A percentile compares a stretch with the other conserved stretches of the same genome.
Conservation (phyloP, 2,329 filamentous ascomycete species). For the Eutypa lata region DNA sequence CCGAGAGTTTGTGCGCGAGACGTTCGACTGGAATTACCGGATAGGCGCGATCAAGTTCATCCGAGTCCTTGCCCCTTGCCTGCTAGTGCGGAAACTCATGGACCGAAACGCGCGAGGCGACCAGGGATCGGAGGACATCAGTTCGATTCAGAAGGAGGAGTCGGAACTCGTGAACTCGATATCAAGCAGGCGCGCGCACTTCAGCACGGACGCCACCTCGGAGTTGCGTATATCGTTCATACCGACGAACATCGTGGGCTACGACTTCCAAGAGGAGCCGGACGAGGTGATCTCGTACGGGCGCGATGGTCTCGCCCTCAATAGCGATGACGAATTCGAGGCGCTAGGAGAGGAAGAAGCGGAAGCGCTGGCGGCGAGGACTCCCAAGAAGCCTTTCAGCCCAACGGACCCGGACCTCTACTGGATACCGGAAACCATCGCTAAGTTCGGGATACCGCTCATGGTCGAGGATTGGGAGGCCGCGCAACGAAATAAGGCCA, state of each 20-base stretch:
- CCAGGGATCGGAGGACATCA: slow-evolving; percentile 22
- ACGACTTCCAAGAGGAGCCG: slow-evolving; percentile 72
- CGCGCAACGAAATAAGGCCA: slow-evolving; percentile 29
- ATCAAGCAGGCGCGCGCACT: slow-evolving; percentile 65
- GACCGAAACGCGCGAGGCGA: slow-evolving; percentile 32
- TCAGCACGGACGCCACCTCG: slow-evolving; percentile 68
- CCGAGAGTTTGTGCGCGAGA: slow-evolving; percentile 70
- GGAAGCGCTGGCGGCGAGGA: slow-evolving; percentile 20
- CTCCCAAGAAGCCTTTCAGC: slow-evolving; percentile 51
- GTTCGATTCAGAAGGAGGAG: slow-evolving; percentile 43
- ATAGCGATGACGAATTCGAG: slow-evolving; percentile 65
- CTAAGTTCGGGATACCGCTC: slow-evolving; percentile 61
- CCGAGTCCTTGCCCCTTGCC: slow-evolving; percentile 70
- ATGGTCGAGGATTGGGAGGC: slow-evolving; percentile 64
- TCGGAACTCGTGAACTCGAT: slow-evolving; percentile 61
- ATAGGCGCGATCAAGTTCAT: slow-evolving; percentile 83
- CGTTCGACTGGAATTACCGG: slow-evolving; percentile 81
- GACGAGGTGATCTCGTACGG: slow-evolving; percentile 54
- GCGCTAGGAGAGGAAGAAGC: slow-evolving; percentile 26
- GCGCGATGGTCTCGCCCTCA: slow-evolving; percentile 56
- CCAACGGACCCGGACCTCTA: slow-evolving; percentile 61
- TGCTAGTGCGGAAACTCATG: slow-evolving; percentile 63
- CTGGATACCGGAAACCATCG: slow-evolving; percentile 67
- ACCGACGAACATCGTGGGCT: slow-evolving; percentile 71
- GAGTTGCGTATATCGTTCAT: slow-evolving; percentile 79